Base-by-base conservation (phyloP, 2,329 filamentous ascomycete genomes). In the Cercospora beticola region DNA sequence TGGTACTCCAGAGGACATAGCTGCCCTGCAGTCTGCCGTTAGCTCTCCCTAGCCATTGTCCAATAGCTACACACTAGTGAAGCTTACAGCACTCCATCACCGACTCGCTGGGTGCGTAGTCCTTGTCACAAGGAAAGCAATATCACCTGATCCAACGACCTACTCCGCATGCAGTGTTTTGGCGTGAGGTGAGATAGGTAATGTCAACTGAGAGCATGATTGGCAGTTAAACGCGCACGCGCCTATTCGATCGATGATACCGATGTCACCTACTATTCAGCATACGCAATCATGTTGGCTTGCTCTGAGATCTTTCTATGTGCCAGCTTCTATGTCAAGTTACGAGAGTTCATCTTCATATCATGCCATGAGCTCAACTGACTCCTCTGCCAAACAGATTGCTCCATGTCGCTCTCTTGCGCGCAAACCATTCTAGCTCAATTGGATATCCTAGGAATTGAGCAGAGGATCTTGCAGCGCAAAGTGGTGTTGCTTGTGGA, bases 1-100 rank as follows among this genome's bases (percentile, higher is more conserved):
- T 65, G 62, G 62, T 65, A 65, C 62, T 65, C 62, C 62, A 65
- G 62, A 65, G 36, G 54, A 65, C 62, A 59, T 59, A 65, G 62
- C 52, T 65, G 52, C 31, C 21, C 62, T 65, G 62, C 62, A 36
- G 62, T 65, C 62, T 58, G 52, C 33, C 52, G 36, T 54, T 65
- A 65, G 62, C 62, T 49, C 40, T 21, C 12, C 36, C 10, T 18
- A 21, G 40, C 43, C 36, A 31, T 49, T 43, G 43, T 16, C 60
- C 60, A 62, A 62, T 62, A 52, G 43, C 60, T 52, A 46, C n/a
- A 18, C 28, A 52, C 26, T 49, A 46, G 36, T 23, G 40, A 62
- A 62, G 36, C 60, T 65, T 58, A 31, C 62, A 57, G 54, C 23
- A 59, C 52, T 65, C 21, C 46, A 64, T 36, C 23, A 64, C 46